Evolutionary conservation across 2,329 filamentous ascomycete species (phyloP).

Genomic region (Chaetomium globosum): DNA sequence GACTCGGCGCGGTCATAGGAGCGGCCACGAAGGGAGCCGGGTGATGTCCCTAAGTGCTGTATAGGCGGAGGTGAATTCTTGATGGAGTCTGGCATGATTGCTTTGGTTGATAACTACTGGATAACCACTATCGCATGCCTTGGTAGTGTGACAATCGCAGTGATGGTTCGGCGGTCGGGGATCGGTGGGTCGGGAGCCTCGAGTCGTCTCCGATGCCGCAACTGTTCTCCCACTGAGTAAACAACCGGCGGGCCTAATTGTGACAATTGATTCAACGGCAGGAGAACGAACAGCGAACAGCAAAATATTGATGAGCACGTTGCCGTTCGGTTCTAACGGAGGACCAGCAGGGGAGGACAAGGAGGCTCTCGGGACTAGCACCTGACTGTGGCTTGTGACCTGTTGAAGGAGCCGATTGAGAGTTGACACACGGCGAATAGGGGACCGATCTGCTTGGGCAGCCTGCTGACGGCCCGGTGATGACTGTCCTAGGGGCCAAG

Average conservation of each 20-base stretch:
- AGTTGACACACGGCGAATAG: background rate
- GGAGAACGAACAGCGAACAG: background rate
- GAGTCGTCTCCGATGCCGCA: conserved; percentile 4
- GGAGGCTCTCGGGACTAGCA: conserved; percentile 13
- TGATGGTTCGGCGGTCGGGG: background rate
- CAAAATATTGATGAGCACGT: background rate
- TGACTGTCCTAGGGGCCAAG: background rate
- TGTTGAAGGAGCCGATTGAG: background rate
- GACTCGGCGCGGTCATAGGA: conserved; percentile 60
- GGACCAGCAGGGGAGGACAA: background rate
- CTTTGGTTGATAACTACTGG: background rate
- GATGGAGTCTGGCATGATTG: conserved; percentile 38
- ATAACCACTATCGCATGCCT: conserved; percentile 31
- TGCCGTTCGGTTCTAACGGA: background rate
- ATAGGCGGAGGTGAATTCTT: conserved; percentile 38
- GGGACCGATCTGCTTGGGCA: conserved; percentile 12
- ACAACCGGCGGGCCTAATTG: background rate
- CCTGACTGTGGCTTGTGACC: conserved; percentile 27
- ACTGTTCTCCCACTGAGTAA: background rate
- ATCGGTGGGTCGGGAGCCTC: background rate
- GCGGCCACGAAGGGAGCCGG: conserved; percentile 50
- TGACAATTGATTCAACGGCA: background rate
- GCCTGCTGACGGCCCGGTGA: conserved; percentile 13
- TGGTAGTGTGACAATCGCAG: conserved; percentile 6
- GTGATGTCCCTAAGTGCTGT: conserved; percentile 53